These are phyloP conservation scores for Boletus rufocinnamomeus DNA, from an alignment of 768 basidiomycete species.

Conservation along the genomic window DNA sequence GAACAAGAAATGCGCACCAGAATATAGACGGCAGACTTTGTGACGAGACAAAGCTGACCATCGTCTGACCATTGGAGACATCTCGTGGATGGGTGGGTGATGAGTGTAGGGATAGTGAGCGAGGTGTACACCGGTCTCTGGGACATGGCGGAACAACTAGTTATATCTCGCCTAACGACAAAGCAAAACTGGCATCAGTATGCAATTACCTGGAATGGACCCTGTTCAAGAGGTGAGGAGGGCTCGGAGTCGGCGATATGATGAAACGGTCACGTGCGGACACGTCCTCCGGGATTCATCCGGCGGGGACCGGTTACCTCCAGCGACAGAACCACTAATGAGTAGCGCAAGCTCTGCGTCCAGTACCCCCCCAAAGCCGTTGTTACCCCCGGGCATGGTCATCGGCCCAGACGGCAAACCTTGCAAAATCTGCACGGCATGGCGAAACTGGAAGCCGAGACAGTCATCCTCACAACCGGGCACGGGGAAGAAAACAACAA, in stretches of 20 bases:
- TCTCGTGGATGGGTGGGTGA: slow-evolving; percentile 56
- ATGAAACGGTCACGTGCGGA: slow-evolving; percentile 23
- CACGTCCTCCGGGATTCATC: background rate
- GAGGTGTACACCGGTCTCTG: slow-evolving; percentile 46
- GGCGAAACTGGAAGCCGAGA: slow-evolving; percentile 64
- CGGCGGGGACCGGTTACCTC: background rate
- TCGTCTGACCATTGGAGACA: slow-evolving; percentile 76
- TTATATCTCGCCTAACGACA: background rate
- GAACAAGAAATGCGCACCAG: slow-evolving; percentile 46
- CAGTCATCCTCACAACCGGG: slow-evolving; percentile 31
- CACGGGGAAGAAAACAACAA: slow-evolving; percentile 35
- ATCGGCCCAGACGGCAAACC: slow-evolving; percentile 93
- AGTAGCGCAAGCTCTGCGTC: slow-evolving; percentile 9
- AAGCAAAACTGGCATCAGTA: slow-evolving; percentile 1
- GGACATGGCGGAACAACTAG: slow-evolving; percentile 16
- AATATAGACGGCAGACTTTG: slow-evolving; percentile 67
- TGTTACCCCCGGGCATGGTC: slow-evolving; percentile 80
- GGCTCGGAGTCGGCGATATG: background rate
- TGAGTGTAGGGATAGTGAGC: slow-evolving; percentile 59
- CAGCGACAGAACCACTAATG: slow-evolving; percentile 6
- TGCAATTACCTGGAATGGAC: background rate
- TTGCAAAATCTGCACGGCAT: slow-evolving; percentile 89
- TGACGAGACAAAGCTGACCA: slow-evolving; percentile 68
- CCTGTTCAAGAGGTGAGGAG: background rate
- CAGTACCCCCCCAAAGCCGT: slow-evolving; percentile 14